Evolutionary conservation across 148 eudicot genomes (phyloP), one percentile per base, ranked within the genome.

Genomic region (Chenopodium album): DNA sequence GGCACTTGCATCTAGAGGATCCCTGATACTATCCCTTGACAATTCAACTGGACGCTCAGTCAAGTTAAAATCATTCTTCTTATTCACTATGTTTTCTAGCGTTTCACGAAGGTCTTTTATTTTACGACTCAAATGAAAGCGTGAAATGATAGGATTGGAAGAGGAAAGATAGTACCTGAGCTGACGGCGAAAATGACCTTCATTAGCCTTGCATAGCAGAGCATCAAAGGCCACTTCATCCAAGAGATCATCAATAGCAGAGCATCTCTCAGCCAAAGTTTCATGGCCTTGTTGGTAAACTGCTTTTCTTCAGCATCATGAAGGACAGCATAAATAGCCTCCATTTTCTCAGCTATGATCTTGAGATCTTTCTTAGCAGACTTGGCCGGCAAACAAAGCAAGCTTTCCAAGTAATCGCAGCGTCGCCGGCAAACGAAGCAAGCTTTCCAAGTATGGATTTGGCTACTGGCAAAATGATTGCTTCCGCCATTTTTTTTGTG

Each of bases 141-240:
- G 56, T 8, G 44, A 76, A 52, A 56, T 11, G 3, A 79, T 32
- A 19, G 70, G 54, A 22, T 77, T 65, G 8, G 67, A 76, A 28
- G 79, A 62, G 73, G 76, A 82, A 44, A 83, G 32, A 78, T 19
- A 63, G 82, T 83, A 83, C 72, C 82, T 73, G 29, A 78, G 47
- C 50, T 47, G 64, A 28, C 52, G 44, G 10, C 44, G 6, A 7
- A 56, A 7, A 62, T 19, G 71, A 47, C 62, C 64, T 44, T 26
- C 1, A 44, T 64, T 41, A 54, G 41, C n/a, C 13, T 22, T 63
- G 56, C 54, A 46, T n/a, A 41, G 34, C 56, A 64, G 14, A 77
- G 71, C 71, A 63, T 77, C 71, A 44, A 52, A 59, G 54, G 79
- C 70, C 4, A n/a, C 54, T 12, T 63, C 79, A 46, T 77, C 79